phyloP scores from a whole-genome alignment of 768 basidiomycete genomes.

The Calocybe indica region DNA sequence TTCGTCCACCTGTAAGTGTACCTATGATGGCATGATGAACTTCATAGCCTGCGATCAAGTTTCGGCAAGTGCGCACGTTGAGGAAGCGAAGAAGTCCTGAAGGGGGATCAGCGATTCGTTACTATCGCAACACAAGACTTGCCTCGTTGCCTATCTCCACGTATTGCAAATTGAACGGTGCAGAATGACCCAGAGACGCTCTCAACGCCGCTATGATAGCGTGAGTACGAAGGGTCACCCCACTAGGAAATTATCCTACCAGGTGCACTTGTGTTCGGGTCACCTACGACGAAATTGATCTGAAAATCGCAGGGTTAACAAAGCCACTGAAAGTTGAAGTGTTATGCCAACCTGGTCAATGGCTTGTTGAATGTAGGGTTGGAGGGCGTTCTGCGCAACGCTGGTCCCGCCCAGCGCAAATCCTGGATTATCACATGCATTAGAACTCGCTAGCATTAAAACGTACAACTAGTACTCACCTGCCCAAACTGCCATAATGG shows the following conservation, averaged over 20 bases:
- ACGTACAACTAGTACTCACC: slow-evolving; percentile 19
- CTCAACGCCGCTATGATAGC: slow-evolving; percentile 39
- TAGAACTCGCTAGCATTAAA: neutral
- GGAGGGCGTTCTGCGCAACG: slow-evolving; percentile 35
- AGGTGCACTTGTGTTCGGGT: slow-evolving; percentile 30
- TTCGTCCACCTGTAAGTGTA: slow-evolving; percentile 44
- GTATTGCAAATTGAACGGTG: slow-evolving; percentile 42
- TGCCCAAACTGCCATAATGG: slow-evolving; percentile 60
- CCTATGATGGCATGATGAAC: slow-evolving; percentile 14
- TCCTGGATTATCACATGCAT: slow-evolving; percentile 22
- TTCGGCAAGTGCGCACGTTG: slow-evolving; percentile 10
- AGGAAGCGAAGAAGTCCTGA: slow-evolving; percentile 17
- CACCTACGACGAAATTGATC: slow-evolving; percentile 56
- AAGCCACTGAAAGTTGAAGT: neutral
- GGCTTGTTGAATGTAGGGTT: slow-evolving; percentile 49
- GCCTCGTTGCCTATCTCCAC: slow-evolving; percentile 61
- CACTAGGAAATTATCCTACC: slow-evolving; percentile 13
- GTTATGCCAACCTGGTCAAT: slow-evolving; percentile 32
- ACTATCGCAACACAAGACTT: neutral
- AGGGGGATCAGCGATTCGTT: neutral
- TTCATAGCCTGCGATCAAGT: neutral
- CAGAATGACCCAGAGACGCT: slow-evolving; percentile 49
- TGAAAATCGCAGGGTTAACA: slow-evolving; percentile 7
- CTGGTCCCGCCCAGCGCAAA: slow-evolving; percentile 43
- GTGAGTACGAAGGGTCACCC: neutral